Conservation (phyloP, 2,329 filamentous ascomycete species). For the Byssothecium circinans region DNA sequence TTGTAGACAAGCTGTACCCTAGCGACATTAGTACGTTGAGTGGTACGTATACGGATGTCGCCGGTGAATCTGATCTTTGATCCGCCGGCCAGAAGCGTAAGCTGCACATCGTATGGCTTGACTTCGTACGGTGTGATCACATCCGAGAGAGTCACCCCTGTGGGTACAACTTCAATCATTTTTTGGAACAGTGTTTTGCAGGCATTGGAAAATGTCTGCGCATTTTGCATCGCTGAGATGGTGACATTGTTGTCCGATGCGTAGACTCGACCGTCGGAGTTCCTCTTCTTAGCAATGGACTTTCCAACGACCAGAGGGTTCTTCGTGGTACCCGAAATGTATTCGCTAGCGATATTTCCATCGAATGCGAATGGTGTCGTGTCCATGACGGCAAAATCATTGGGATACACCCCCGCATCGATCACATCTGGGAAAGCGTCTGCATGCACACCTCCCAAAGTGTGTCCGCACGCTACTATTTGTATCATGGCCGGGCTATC, state of each 20-base stretch:
- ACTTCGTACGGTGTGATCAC: constrained; percentile 60
- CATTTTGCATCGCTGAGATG: constrained; percentile 52
- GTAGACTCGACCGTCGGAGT: constrained; percentile 61
- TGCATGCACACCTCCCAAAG: constrained; percentile 61
- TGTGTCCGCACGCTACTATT: constrained; percentile 63
- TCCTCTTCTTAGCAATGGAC: constrained; percentile 48
- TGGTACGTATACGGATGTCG: constrained; percentile 61
- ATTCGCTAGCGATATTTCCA: constrained; percentile 60
- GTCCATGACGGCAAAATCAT: constrained; percentile 54
- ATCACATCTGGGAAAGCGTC: constrained; percentile 58
- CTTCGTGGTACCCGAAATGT: constrained; percentile 55
- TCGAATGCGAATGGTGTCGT: constrained; percentile 54
- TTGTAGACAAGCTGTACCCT: constrained; percentile 59
- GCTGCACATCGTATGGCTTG: constrained; percentile 61
- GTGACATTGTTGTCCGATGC: constrained; percentile 60
- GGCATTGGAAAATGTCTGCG: constrained; percentile 49
- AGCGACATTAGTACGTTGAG: constrained; percentile 48
- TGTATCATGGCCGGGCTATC: constrained; percentile 60
- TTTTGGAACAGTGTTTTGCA: constrained; percentile 59
- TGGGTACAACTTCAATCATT: constrained; percentile 64
- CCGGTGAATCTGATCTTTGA: constrained; percentile 55
- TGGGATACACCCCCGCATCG: constrained; percentile 45
- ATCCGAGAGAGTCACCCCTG: constrained; percentile 54
- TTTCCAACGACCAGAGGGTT: constrained; percentile 60
- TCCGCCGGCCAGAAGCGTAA: constrained; percentile 56